Conservation (phyloP, 805 yeast species). For the Candida multigemmis region DNA sequence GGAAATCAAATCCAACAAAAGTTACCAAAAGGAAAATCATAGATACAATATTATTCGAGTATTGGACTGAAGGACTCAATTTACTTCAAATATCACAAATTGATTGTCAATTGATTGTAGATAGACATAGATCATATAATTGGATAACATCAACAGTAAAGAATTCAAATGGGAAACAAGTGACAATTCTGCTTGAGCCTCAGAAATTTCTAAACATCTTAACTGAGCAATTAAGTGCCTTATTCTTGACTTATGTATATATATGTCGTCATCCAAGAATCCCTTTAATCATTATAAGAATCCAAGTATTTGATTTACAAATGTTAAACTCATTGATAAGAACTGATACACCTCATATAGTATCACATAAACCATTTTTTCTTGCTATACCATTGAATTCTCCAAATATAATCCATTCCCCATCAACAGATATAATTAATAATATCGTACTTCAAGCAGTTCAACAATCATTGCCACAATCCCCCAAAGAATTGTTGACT, state of each 20-base stretch:
- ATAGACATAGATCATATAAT: constrained; percentile 38
- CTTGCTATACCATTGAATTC: constrained; percentile 61
- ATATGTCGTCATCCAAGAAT: constrained; percentile 55
- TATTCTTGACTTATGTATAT: constrained; percentile 58
- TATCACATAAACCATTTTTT: constrained; percentile 54
- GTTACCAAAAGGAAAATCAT: constrained; percentile 24
- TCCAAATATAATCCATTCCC: constrained; percentile 55
- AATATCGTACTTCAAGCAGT: constrained; percentile 53
- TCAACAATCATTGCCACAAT: constrained; percentile 40
- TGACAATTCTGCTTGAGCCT: constrained; percentile 37
- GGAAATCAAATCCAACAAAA: constrained; percentile 5
- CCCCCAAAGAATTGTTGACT: constrained; percentile 31
- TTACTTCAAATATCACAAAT: constrained; percentile 61
- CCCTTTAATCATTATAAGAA: constrained; percentile 52
- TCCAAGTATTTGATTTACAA: constrained; percentile 57
- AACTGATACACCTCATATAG: constrained; percentile 28
- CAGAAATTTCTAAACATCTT: constrained; percentile 41
- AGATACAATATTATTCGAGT: constrained; percentile 38
- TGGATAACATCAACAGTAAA: constrained; percentile 43
- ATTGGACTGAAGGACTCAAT: constrained; percentile 51
- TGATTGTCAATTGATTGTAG: constrained; percentile 58
- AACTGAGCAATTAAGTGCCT: constrained; percentile 35
- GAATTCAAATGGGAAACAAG: constrained; percentile 20
- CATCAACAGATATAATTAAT: constrained; percentile 31
- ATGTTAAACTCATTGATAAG: constrained; percentile 5